These are phyloP conservation scores for Exophiala alcalophila DNA, from an alignment of 2,329 filamentous ascomycete genomes.

Conservation along the genomic window DNA sequence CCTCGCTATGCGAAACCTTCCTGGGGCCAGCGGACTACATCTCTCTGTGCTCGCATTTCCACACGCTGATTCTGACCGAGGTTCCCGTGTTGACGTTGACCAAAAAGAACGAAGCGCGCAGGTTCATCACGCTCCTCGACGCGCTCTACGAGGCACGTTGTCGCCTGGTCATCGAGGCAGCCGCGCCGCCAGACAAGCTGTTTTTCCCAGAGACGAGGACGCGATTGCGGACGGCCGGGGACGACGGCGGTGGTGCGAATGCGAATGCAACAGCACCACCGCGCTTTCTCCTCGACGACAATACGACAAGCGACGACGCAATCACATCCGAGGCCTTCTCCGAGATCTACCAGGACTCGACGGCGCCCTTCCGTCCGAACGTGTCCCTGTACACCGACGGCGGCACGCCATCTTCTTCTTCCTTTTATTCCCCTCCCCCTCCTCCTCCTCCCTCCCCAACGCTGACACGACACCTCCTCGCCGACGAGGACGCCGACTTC, in stretches of 20 bases:
- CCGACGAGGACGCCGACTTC: slow-evolving; percentile 36
- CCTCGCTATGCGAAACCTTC: slow-evolving; percentile 60
- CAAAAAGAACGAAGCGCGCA: slow-evolving; percentile 75
- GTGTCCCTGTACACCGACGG: slow-evolving; percentile 60
- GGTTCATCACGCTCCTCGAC: slow-evolving; percentile 77
- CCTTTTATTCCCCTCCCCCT: no score
- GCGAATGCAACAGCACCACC: no score
- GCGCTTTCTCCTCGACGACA: background rate
- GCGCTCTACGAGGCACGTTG: slow-evolving; percentile 79
- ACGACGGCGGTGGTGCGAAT: background rate
- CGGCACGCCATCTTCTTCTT: slow-evolving; percentile 29
- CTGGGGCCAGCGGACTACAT: slow-evolving; percentile 82
- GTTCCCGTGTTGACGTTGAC: slow-evolving; percentile 65
- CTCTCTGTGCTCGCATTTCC: slow-evolving; percentile 73
- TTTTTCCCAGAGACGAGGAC: slow-evolving; percentile 66
- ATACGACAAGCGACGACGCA: slow-evolving; percentile 50
- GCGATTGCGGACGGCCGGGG: background rate
- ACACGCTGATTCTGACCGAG: slow-evolving; percentile 71
- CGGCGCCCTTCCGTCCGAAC: slow-evolving; percentile 75
- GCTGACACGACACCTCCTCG: slow-evolving; percentile 31
- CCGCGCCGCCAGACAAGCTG: slow-evolving; percentile 65
- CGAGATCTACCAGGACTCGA: slow-evolving; percentile 75
- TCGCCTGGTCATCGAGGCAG: slow-evolving; percentile 68
- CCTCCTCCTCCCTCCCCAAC: slow-evolving; percentile 11
- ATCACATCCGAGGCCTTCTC: slow-evolving; percentile 64